Evolutionary conservation across 2,329 filamentous ascomycete species (phyloP), one percentile per base, ranked within the genome.

Genomic region (Clathrospora elynae): DNA sequence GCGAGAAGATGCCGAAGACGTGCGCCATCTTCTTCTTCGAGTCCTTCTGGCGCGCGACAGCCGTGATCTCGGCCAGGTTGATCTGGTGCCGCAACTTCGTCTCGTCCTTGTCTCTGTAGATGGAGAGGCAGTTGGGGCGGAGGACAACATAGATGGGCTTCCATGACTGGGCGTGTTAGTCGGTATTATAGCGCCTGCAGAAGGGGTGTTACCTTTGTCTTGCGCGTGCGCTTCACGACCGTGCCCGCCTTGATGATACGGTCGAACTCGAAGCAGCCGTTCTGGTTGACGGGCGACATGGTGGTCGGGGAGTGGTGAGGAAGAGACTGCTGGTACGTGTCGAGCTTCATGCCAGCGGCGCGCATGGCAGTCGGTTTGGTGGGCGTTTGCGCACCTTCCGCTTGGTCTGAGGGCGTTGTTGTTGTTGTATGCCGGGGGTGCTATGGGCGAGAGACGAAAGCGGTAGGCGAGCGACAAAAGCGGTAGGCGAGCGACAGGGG

Each of bases 191-290:
- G 19, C 11, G 16, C 11, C 13, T 5, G 12, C 14, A 17, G 30
- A 30, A 7, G 11, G 13, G 18, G 26, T 25, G 25, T 41, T 20
- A 35, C 37, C 36, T 41, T 96, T 47, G 92, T 97, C 76, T 92
- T 96, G 61, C 91, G 87, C 12, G 90, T 95, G 57, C 92, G 84
- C 73, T 95, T 95, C 64, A 87, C 81, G 25, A 96, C 84, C 56
- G 86, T 87, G 46, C 92, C 91, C 43, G 86, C 84, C 74, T 95
- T 97, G 69, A 97, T 81, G 41, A 97, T 88, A 35, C 90, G 86
- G 71, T 99, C 93, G 64, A 95, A 95, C 64, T 93, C 91, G 69
- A 96, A 99, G 71, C 90, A 93, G 51, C 93, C 93, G 71, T 95
- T 91, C 71, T 95, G 86, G 66, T 92, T 95, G 53, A 97, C 90